These are phyloP conservation scores for Populus tremula DNA, from an alignment of 345 rosid species.

Conservation along the genomic window DNA sequence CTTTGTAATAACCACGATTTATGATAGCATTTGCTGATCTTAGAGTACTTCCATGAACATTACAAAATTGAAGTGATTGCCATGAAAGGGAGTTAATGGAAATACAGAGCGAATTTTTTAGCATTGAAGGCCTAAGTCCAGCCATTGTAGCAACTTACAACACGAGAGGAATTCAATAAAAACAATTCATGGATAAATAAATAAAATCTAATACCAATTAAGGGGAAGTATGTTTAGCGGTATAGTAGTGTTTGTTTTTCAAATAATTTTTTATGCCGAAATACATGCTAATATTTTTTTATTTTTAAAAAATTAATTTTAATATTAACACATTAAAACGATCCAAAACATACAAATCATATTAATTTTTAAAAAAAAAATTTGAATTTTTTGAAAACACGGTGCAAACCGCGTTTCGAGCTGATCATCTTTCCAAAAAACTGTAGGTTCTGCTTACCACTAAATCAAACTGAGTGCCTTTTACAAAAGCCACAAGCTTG, in stretches of 20 bases:
- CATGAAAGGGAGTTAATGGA: conserved; percentile 20
- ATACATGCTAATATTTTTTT: too few relatives aligned
- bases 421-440: conserved; percentile 2
- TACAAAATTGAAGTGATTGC: conserved; percentile 12
- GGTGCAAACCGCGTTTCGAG: neutral
- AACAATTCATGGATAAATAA: neutral
- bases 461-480: conserved; percentile 98
- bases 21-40: conserved; percentile 18
- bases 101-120: conserved; percentile 31
- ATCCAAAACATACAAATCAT: too few relatives aligned
- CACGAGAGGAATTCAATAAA: neutral
- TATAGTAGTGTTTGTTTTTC: too few relatives aligned
- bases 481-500: conserved; percentile 96
- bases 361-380: too few relatives aligned
- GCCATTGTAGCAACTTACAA: conserved; percentile 37
- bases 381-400: too few relatives aligned
- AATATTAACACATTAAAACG: too few relatives aligned
- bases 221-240: too few relatives aligned
- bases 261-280: too few relatives aligned
- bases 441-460: conserved; percentile 55
- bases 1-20: conserved; percentile 13
- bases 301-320: too few relatives aligned
- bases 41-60: conserved; percentile 16
- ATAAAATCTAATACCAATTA: neutral
- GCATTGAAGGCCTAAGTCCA: conserved; percentile 39